phyloP scores from a whole-genome alignment of 768 basidiomycete species.

The Naematelia aurantialba region DNA sequence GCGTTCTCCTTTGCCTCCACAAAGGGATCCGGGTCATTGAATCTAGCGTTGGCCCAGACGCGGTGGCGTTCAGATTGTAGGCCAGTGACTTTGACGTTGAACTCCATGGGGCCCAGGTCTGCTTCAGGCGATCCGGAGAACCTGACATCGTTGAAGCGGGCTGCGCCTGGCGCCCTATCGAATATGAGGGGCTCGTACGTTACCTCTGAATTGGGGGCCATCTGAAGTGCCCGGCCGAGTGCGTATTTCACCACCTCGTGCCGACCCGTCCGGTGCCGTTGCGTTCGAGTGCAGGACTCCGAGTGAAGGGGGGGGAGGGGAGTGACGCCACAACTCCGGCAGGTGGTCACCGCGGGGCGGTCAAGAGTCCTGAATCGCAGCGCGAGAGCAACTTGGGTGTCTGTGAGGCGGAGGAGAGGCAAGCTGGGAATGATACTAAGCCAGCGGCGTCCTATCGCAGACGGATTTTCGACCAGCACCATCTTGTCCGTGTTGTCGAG shows the following conservation, averaged over 20 bases:
- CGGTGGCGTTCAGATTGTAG: neutral
- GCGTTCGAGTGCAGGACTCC: slow-evolving; percentile 3
- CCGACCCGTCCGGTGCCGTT: neutral
- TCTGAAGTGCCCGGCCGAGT: neutral
- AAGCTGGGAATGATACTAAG: slow-evolving; percentile 6
- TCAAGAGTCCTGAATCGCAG: slow-evolving; percentile 2
- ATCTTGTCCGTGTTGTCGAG: neutral
- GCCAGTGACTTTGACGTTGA: slow-evolving; percentile 1
- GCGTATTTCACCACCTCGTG: slow-evolving; percentile 10
- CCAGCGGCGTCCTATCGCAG: slow-evolving; percentile 5
- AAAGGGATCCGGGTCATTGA: neutral
- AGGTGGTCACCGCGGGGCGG: neutral
- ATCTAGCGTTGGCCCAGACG: neutral
- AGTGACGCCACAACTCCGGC: neutral
- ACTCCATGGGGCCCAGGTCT: neutral
- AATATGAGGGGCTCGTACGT: neutral
- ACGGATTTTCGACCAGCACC: neutral
- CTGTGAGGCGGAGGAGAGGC: slow-evolving; percentile 1
- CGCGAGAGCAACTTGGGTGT: slow-evolving; percentile 1
- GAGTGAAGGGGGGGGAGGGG: neutral
- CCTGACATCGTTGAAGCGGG: neutral
- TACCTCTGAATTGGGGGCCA: neutral
- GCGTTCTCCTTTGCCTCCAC: neutral
- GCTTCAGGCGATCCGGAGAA: neutral
- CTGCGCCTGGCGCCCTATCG: neutral